Percentiles rank a stretch among this genome's conserved stretches.
phyloP scores from a whole-genome alignment of 139 green algal genomes.

The Haematococcus lacustris region DNA sequence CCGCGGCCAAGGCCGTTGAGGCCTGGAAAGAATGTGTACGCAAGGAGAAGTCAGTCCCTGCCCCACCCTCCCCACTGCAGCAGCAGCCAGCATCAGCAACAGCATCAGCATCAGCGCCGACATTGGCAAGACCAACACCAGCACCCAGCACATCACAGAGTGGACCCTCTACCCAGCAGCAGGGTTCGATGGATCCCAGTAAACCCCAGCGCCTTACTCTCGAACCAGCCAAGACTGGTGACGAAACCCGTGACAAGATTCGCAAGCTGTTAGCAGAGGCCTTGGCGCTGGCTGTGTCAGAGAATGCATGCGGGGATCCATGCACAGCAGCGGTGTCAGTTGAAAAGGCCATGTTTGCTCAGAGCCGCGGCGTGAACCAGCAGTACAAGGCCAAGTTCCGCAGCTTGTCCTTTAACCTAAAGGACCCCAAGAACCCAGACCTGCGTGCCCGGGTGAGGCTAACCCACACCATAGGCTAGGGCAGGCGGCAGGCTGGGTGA shows the following conservation, averaged over 20 bases:
- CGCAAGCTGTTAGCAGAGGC: slow-evolving; percentile 40
- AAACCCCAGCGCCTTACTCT: background rate
- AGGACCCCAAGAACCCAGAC: slow-evolving; percentile 84
- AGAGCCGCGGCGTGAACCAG: slow-evolving; percentile 44
- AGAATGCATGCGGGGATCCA: slow-evolving; percentile 2
- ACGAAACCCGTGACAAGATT: slow-evolving; percentile 52
- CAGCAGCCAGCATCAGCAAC: background rate
- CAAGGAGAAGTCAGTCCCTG: slow-evolving; percentile 24
- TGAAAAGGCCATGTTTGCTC: slow-evolving; percentile 30
- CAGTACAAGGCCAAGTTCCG: slow-evolving; percentile 92
- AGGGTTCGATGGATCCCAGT: too few relatives aligned
- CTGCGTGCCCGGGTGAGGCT: slow-evolving; percentile 41
- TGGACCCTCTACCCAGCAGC: too few relatives aligned
- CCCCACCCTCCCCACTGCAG: too few relatives aligned
- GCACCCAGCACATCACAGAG: too few relatives aligned
- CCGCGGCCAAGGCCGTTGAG: slow-evolving; percentile 48
- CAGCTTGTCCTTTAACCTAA: slow-evolving; percentile 91
- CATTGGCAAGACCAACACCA: too few relatives aligned
- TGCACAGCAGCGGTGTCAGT: slow-evolving; percentile 1
- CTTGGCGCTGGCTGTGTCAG: slow-evolving; percentile 18
- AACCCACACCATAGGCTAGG: too few relatives aligned
- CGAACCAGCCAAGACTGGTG: slow-evolving; percentile 17
- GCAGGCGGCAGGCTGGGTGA: too few relatives aligned
- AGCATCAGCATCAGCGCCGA: too few relatives aligned
- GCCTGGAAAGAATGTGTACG: slow-evolving; percentile 66